Evolutionary conservation across 345 rosid genomes (phyloP), one percentile per base, ranked within the genome.

Genomic region (Gynandropsis gynandra): DNA sequence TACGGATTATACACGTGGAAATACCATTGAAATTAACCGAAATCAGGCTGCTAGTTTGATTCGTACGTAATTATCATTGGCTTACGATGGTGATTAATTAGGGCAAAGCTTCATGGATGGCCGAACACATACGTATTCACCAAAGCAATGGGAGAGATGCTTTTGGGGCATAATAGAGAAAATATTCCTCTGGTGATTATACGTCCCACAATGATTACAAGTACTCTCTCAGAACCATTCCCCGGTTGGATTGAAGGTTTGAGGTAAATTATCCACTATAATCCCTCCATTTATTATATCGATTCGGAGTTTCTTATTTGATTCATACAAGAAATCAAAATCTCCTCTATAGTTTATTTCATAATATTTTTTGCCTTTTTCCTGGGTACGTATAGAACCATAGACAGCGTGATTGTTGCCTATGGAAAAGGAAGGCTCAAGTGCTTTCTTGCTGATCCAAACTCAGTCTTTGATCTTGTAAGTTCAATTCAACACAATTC

Each of bases 221-320:
- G 96, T 61, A 87, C 96, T 38, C 67, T 58, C 45, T 66, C 67
- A 17, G 93, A 87, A 50, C 93, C 96, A 19, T 87, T 87, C 51
- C 83, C 89, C 0, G 93, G 96, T n/a, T 87, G 96, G 96, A 74
- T 72, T 52, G 93, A 87, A 76, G 93, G 96, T 7, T 33, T 74
- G 19, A 83, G 90, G 95, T 79, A 40, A 10, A 24, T 41, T 7
- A 10, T 24, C 29, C 29, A 24, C 29, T 24, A n/a, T n/a, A 24
- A 24, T 36, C 2, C 10, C n/a, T 9, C 4, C 10, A 11, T 36
- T 36, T 7, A 36, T 36, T 36, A 9, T 1, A 7, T 33, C 10
- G 11, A 4, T 36, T 36, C 11, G 40, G 40, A 36, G 2, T 36
- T 10, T 36, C 3, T 36, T 0, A 24, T 24, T 24, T 24, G 29